Evolutionary conservation across 2,329 filamentous ascomycete genomes (phyloP), one percentile per base, ranked within the genome.

Genomic region (Drechslerella stenobrocha): DNA sequence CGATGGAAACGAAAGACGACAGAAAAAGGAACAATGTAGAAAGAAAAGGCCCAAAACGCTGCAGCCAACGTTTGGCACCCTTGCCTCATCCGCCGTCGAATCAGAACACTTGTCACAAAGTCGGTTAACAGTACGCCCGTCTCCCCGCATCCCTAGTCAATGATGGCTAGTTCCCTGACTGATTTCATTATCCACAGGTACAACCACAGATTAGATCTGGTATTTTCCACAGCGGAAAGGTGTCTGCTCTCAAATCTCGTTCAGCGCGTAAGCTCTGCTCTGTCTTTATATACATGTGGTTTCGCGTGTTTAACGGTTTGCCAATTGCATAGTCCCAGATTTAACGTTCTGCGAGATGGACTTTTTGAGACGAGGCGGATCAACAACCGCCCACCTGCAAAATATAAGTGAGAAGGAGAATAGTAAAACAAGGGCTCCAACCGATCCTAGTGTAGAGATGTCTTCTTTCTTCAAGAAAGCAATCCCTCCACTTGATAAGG

Each of bases 51-150:
- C 13, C 37, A 55, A 47, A 56, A 32, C 35, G 35, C 26, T 42
- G 26, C 42, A 51, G 45, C 63, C 55, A 47, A 55, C 63, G 2
- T 67, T 67, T 42, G 63, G 63, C 37, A 45, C 22, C 28, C 48
- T 67, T 50, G 50, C 55, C 30, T 67, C 63, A 13, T 67, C 63
- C n/a, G 55, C 55, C 13, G 55, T 67, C 18, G 63, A 67, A 48
- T 67, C 63, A 23, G 55, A 51, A 32, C 22, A 56, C 51, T 30
- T 67, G 30, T 55, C 63, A 32, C 44, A 50, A 28, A 50, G 44
- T 18, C 56, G 63, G 26, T 22, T 67, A 37, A 67, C 50, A 24
- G 63, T 67, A 47, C 24, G 32, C 15, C 51, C 28, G 23, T 24
- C 56, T 67, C 63, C 55, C 63, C 63, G 50, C 55, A 60, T 32